These are phyloP conservation scores for Begonia loranthoides DNA, from an alignment of 306 rosid species.

Conservation along the genomic window DNA sequence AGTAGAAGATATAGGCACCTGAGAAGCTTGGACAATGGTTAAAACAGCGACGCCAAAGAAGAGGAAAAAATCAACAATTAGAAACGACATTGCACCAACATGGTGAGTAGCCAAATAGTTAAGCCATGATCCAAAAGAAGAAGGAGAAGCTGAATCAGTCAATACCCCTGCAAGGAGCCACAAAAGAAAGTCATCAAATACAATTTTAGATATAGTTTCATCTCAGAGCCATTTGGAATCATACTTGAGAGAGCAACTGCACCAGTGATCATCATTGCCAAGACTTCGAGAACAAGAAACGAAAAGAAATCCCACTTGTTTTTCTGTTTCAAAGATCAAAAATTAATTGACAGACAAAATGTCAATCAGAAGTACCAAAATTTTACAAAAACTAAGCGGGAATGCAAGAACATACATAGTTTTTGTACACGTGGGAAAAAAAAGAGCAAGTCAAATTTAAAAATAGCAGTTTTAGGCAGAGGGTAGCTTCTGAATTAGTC, in stretches of 20 bases:
- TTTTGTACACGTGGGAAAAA: too few species aligned
- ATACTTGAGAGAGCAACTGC: constrained; percentile 71
- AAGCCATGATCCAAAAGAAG: constrained; percentile 74
- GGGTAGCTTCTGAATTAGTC: too few species aligned
- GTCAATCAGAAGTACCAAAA: too few species aligned
- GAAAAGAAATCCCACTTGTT: constrained; percentile 88
- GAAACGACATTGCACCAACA: constrained; percentile 72
- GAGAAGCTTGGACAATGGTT: constrained; percentile 80
- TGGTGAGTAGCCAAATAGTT: constrained; percentile 40
- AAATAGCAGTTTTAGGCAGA: too few species aligned
- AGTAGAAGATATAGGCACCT: constrained; percentile 25
- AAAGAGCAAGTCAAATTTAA: too few species aligned
- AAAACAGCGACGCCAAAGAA: constrained; percentile 69
- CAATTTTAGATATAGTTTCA: background rate
- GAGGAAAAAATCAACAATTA: constrained; percentile 65
- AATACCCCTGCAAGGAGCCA: constrained; percentile 43
- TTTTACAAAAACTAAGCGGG: too few species aligned
- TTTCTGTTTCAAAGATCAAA: constrained; percentile 32
- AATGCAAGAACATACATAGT: too few species aligned
- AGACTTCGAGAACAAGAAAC: constrained; percentile 77
- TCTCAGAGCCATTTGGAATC: constrained; percentile 15
- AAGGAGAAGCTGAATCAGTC: constrained; percentile 61
- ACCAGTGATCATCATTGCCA: constrained; percentile 85
- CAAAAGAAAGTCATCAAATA: too few species aligned
- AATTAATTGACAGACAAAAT: too few species aligned